phyloP scores from a whole-genome alignment of 2,329 filamentous ascomycete genomes.

The Fusarium beomiforme region DNA sequence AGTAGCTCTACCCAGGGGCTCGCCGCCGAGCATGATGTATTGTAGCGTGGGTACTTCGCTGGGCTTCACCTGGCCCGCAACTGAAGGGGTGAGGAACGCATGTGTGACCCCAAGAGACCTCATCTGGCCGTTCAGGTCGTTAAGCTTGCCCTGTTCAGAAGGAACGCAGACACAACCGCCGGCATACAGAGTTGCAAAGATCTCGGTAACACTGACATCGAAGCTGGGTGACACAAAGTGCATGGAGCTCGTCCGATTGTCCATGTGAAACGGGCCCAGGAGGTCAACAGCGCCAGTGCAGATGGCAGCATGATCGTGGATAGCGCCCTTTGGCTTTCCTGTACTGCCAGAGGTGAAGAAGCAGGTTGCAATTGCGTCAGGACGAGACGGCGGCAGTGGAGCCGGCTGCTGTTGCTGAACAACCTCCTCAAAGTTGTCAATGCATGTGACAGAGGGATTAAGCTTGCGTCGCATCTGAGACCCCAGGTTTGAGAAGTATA shows the following conservation, averaged over 20 bases:
- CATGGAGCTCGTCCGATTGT: conserved; percentile 5
- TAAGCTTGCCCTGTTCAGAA: conserved; percentile 14
- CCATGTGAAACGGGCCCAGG: conserved; percentile 12
- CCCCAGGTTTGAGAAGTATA: conserved; percentile 18
- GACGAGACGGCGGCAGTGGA: background rate
- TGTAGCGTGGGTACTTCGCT: conserved; percentile 9
- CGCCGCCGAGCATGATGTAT: conserved; percentile 20
- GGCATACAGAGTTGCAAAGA: conserved; percentile 4
- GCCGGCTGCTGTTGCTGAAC: background rate
- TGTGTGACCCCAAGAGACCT: conserved; percentile 16
- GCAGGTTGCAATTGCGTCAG: conserved; percentile 15
- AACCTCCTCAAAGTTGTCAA: conserved; percentile 11
- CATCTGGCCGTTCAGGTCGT: conserved; percentile 16
- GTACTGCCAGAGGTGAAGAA: conserved; percentile 19
- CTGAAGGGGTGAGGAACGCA: conserved; percentile 18
- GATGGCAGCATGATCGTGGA: conserved; percentile 20
- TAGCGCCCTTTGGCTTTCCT: conserved; percentile 10
- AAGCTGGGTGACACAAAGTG: conserved; percentile 17
- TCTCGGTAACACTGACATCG: conserved; percentile 16
- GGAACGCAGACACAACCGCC: conserved; percentile 16
- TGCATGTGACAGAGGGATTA: conserved; percentile 9
- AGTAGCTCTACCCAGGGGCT: conserved; percentile 17
- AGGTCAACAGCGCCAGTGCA: conserved; percentile 8
- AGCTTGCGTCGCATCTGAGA: conserved; percentile 17
- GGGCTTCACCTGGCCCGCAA: conserved; percentile 16